phyloP scores from a whole-genome alignment of 2,329 filamentous ascomycete genomes.

The Berkeleyomyces basicola region DNA sequence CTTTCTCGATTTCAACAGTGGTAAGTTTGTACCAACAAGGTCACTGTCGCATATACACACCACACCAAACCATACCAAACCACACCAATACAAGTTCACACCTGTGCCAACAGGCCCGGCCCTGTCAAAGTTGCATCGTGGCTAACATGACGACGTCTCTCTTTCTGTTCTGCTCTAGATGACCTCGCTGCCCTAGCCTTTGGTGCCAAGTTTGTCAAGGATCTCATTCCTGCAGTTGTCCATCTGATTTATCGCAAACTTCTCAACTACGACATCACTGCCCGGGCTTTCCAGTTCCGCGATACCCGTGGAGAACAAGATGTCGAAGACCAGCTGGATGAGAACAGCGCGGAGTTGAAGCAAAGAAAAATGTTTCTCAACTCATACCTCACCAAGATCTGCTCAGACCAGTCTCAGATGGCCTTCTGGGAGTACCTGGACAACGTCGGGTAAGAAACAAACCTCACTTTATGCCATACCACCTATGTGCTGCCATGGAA shows the following conservation, averaged over 20 bases:
- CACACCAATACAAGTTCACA: no score
- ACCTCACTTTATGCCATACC: background rate
- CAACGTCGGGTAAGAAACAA: slow-evolving; percentile 50
- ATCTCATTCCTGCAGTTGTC: slow-evolving; percentile 67
- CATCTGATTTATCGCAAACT: slow-evolving; percentile 76
- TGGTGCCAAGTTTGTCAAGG: slow-evolving; percentile 61
- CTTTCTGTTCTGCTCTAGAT: slow-evolving; percentile 26
- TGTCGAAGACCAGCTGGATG: slow-evolving; percentile 44
- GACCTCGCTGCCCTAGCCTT: slow-evolving; percentile 55
- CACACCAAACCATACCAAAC: background rate
- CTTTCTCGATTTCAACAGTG: slow-evolving; percentile 57
- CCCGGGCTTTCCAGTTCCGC: slow-evolving; percentile 52
- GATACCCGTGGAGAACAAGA: slow-evolving; percentile 50
- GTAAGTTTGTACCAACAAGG: slow-evolving; percentile 28
- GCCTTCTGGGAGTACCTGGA: slow-evolving; percentile 74
- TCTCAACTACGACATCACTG: slow-evolving; percentile 65
- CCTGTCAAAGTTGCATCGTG: background rate
- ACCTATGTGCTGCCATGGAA: no score
- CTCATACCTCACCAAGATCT: slow-evolving; percentile 60
- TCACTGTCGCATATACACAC: background rate
- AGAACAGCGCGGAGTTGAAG: slow-evolving; percentile 57
- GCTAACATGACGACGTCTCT: background rate
- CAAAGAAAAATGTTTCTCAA: slow-evolving; percentile 62
- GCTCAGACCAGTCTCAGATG: slow-evolving; percentile 56
- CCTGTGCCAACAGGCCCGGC: background rate